phyloP scores from a whole-genome alignment of 192 early-diverging fungal species.

The Chytriomyces sp. region DNA sequence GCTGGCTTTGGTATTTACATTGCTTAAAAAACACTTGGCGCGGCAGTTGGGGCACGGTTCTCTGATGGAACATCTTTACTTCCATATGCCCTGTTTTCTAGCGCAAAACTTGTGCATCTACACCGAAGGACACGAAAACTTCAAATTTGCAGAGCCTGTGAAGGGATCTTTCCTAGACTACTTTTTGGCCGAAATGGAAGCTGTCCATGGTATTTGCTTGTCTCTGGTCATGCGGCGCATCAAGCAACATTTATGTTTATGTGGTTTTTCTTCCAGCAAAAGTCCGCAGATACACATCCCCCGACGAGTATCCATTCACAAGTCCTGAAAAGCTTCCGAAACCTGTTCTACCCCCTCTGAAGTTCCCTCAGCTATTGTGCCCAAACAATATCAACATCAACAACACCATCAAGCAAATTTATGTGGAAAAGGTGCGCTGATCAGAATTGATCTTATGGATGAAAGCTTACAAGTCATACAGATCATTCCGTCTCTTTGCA shows the following conservation, averaged over 20 bases:
- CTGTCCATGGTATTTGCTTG: constrained; percentile 78
- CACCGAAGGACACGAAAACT: constrained; percentile 53
- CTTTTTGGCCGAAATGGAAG: constrained; percentile 90
- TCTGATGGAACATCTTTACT: neutral
- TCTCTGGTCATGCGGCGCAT: neutral
- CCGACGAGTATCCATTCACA: constrained; percentile 97
- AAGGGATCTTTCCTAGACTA: constrained; percentile 84
- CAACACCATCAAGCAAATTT: constrained; percentile 79
- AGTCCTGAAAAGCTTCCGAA: constrained; percentile 67
- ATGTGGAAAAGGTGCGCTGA: constrained; percentile 71
- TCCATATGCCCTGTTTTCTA: neutral
- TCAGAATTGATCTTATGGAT: constrained; percentile 33
- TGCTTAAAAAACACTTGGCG: neutral
- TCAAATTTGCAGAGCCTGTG: constrained; percentile 68
- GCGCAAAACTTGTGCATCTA: constrained; percentile 84
- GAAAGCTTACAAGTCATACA: neutral
- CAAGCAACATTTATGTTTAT: neutral
- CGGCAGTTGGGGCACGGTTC: neutral
- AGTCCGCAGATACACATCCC: constrained; percentile 82
- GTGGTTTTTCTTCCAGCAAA: constrained; percentile 52
- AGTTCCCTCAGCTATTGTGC: constrained; percentile 75
- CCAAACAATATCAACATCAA: constrained; percentile 89
- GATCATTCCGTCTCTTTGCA: constrained; percentile 70
- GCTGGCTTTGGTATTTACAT: constrained; percentile 71
- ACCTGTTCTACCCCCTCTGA: constrained; percentile 83